phyloP scores from a whole-genome alignment of 495 filamentous ascomycete genomes.

The Polyplosphaeria fusca region DNA sequence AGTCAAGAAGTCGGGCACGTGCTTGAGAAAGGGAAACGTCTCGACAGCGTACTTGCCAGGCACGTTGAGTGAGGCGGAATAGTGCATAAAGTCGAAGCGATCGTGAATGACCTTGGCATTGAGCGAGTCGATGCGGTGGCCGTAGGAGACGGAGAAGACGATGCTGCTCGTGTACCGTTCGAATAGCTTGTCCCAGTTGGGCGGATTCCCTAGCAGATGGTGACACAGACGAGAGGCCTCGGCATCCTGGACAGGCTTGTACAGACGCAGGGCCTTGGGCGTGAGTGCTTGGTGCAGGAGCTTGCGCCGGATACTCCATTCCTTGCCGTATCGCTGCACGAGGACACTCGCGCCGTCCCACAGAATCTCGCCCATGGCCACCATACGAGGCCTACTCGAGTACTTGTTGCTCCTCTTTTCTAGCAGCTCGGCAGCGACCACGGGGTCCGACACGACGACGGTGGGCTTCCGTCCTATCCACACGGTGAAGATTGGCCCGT shows the following conservation, averaged over 20 bases:
- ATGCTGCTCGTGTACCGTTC: slow-evolving; percentile 64
- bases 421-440: slow-evolving; percentile 57
- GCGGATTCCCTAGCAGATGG: slow-evolving; percentile 36
- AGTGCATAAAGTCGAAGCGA: slow-evolving; percentile 57
- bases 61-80: slow-evolving; percentile 57
- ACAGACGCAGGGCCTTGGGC: slow-evolving; percentile 48
- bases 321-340: slow-evolving; percentile 50
- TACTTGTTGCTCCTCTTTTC: slow-evolving; percentile 55
- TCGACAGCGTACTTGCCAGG: slow-evolving; percentile 59
- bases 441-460: slow-evolving; percentile 60
- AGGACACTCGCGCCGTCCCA: slow-evolving; percentile 50
- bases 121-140: slow-evolving; percentile 56
- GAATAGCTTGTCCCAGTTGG: slow-evolving; percentile 58
- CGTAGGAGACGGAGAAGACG: slow-evolving; percentile 62
- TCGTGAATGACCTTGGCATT: slow-evolving; percentile 51
- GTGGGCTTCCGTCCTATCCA: slow-evolving; percentile 62
- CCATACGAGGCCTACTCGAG: slow-evolving; percentile 53
- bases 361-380: slow-evolving; percentile 53
- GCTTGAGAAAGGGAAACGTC: slow-evolving; percentile 52
- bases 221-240: slow-evolving; percentile 41
- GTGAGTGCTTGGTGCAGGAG: slow-evolving; percentile 45
- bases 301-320: slow-evolving; percentile 45
- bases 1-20: slow-evolving; percentile 54
- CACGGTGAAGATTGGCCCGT: slow-evolving; percentile 60
- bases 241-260: slow-evolving; percentile 48